A percentile compares a stretch with the other conserved stretches of the same genome.
Evolutionary conservation across 164 flowering plant genomes (phyloP).

Genomic region (Echeveria elegans): DNA sequence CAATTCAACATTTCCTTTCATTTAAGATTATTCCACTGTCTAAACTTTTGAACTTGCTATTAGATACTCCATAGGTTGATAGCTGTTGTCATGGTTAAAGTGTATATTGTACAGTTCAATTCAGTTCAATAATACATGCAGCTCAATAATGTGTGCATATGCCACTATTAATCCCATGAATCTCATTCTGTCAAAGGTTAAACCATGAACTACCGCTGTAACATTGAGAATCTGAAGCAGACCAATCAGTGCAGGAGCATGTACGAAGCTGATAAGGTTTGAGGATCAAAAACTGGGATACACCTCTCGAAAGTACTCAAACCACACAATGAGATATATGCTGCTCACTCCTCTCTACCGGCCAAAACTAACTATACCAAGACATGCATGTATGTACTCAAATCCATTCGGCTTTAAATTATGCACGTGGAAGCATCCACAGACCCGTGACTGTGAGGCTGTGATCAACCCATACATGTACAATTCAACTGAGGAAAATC

Average conservation of each 20-base stretch:
- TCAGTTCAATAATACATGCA: no score
- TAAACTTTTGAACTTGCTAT: no score
- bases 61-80: no score
- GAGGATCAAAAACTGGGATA: neutral
- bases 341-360: neutral
- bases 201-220: neutral
- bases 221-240: neutral
- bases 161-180: no score
- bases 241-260: neutral
- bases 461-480: no score
- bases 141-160: no score
- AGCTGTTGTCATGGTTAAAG: no score
- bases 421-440: neutral
- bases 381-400: neutral
- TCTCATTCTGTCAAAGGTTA: no score
- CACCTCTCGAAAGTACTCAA: neutral
- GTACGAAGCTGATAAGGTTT: neutral
- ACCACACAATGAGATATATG: neutral
- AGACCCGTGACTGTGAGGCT: neutral
- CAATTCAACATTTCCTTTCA: no score
- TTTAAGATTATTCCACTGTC: no score
- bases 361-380: neutral
- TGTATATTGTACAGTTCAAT: no score
- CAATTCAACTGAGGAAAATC: neutral
- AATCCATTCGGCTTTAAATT: neutral